phyloP scores from a whole-genome alignment of 345 rosid genomes.

The Dipteronia sinensis region DNA sequence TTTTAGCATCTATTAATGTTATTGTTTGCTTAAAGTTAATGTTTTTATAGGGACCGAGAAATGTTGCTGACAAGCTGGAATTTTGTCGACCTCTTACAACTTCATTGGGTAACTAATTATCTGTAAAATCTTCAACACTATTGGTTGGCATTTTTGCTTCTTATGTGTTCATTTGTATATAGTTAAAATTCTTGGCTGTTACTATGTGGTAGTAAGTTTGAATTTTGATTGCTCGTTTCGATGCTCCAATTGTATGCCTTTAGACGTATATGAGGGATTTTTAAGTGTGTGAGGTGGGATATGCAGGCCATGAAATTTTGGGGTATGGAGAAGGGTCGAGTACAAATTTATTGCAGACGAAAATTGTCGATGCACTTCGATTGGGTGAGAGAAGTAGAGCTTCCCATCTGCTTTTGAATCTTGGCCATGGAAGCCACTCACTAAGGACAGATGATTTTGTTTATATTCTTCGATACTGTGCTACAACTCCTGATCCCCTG shows the following conservation, averaged over 20 bases:
- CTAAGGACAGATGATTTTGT: constrained; percentile 48
- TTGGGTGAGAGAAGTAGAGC: constrained; percentile 67
- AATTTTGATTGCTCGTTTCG: not conserved
- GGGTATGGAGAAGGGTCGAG: constrained; percentile 29
- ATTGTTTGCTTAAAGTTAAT: not conserved
- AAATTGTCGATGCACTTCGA: constrained; percentile 65
- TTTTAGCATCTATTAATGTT: not conserved
- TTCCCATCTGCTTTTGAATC: constrained; percentile 55
- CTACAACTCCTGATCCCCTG: constrained; percentile 67
- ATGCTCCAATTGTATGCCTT: not conserved
- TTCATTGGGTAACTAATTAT: constrained; percentile 37
- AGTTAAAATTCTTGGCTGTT: not conserved
- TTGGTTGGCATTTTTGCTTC: not conserved
- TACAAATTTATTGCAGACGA: constrained; percentile 38
- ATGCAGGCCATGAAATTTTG: constrained; percentile 37
- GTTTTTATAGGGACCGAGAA: constrained; percentile 42
- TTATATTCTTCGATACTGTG: constrained; percentile 64
- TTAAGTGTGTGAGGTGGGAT: constrained; percentile 12
- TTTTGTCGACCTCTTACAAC: constrained; percentile 43
- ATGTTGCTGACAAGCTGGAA: constrained; percentile 24
- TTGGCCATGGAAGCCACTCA: constrained; percentile 32
- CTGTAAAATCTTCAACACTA: not conserved
- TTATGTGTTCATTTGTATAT: not conserved
- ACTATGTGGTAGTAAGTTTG: not conserved
- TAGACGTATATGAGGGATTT: not conserved